Base-by-base conservation (phyloP, 2,329 filamentous ascomycete genomes). In the Monascus ruber region DNA sequence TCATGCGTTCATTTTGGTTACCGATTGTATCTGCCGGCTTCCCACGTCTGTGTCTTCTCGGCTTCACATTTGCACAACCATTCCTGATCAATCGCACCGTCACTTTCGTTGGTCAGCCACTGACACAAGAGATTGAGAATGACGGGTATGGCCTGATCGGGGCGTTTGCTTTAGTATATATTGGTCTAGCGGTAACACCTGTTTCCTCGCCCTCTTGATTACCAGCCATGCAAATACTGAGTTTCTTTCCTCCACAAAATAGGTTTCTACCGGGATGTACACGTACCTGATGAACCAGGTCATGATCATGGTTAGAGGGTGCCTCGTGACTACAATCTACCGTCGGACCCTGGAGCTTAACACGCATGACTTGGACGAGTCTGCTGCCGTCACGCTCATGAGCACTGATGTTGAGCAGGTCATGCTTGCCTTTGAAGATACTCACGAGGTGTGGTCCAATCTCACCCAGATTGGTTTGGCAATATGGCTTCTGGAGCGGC, bases 291-390 rank as follows among this genome's bases (percentile, higher is more conserved):
- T 63, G 0, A 64, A 68, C 42, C 64, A 66, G 5, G 52, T 55
- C 7, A 61, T 66, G 25, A 66, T 64, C 6, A 64, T 68, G 56
- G 52, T 67, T 6, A 54, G 68, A 29, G 64, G 64, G 6, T 60
- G 55, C 0, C 47, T 71, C 5, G 55, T 70, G n/a, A 66, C 69
- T 0, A 55, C 75, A 46, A 65, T 78, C 2, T 77, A 71, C 47
- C 62, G 64, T n/a, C 65, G 64, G 41, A 56, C 62, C 5, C 58
- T 50, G 8, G 50, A 53, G 6, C 38, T 64, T 1, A 54, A 51
- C 33, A 44, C 56, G 5, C 54, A 51, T 37, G 56, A 60, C 38
- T 54, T 55, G 7, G 60, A 64, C 28, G 55, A 59, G 1, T 55
- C 56, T 24, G 53, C 59, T 24, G 61, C 66, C 2, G 45, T 69